phyloP scores from a whole-genome alignment of 306 rosid genomes.

The Casuarina glauca region DNA sequence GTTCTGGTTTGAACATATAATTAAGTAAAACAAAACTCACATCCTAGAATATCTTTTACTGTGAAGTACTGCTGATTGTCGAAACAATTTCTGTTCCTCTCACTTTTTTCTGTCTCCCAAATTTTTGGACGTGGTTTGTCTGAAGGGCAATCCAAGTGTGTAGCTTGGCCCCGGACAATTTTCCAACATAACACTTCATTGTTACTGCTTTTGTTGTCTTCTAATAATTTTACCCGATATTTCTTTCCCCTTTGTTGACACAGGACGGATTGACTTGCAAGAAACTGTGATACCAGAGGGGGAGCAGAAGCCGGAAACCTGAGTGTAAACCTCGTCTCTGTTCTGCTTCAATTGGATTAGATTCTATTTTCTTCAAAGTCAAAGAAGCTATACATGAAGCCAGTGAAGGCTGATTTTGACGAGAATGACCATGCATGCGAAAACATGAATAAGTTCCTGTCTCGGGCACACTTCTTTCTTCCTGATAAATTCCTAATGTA shows the following conservation, averaged over 20 bases:
- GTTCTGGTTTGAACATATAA: neutral
- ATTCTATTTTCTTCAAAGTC: slow-evolving; percentile 34
- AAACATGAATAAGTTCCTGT: slow-evolving; percentile 22
- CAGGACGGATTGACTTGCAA: slow-evolving; percentile 89
- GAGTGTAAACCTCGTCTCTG: slow-evolving; percentile 27
- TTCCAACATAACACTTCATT: neutral
- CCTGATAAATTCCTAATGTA: neutral
- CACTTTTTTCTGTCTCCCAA: neutral
- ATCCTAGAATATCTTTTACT: neutral
- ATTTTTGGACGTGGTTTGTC: neutral
- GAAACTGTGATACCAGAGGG: slow-evolving; percentile 65
- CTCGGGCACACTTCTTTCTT: slow-evolving; percentile 26
- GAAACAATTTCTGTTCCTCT: neutral
- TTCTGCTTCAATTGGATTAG: slow-evolving; percentile 27
- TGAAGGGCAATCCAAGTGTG: neutral
- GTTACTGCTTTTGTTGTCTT: neutral
- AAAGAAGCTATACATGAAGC: neutral
- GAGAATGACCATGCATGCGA: neutral
- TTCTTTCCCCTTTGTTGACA: slow-evolving; percentile 18
- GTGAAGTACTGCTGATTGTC: neutral
- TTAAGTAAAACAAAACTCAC: neutral
- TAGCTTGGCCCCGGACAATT: neutral
- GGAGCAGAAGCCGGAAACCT: slow-evolving; percentile 65
- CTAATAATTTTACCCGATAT: neutral
- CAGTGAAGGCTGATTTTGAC: slow-evolving; percentile 9